Base-by-base conservation (phyloP, 768 basidiomycete species). In the Calocybe gangraenosa region DNA sequence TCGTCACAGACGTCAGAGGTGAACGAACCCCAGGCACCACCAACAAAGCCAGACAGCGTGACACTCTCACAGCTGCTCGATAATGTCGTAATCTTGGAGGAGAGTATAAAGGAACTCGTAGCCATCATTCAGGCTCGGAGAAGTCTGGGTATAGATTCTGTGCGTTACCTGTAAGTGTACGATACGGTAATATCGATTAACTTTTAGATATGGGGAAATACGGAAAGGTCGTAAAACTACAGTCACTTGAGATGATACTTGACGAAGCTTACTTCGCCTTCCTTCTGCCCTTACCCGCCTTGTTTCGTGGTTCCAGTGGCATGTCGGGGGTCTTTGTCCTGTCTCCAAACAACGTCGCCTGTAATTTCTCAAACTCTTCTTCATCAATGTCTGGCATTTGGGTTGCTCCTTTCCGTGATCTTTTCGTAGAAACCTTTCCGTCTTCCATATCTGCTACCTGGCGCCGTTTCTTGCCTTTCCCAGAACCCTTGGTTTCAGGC, bases 61-160 rank as follows among this genome's bases (percentile, higher is more conserved):
- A 91, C 87, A 7, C 70, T 98, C 42, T 92, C 90, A 36, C 82
- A 78, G 51, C 62, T 97, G 44, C 67, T 97, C 61, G 95, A 97
- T 61, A 97, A 97, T 58, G 86, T 94, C 22, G 92, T 98, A 22
- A 83, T 97, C 32, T 61, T 98, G 50, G 95, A 97, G 65, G 95
- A 97, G 64, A 87, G 84, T 49, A 86, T 97, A 58, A 97, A 97
- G 67, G 95, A 98, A 63, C 68, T 93, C 25, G 81, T 82, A 11
- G 88, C 90, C 11, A 84, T 92, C 52, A 78, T 93, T 41, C 84
- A 90, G 64, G 90, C 88, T 13, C 71, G 92, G 47, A 71, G 88
- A 49, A 84, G 82, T 64, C 65, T 94, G 42, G 92, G 92, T 7
- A 87, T 94, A 50, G 92, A 94, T 65, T 73, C 81, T 18, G 65